Percentiles rank a stretch among this genome's conserved stretches.
Evolutionary conservation across 1,284 basidiomycete genomes (phyloP).

Genomic region (Chiua sp.): DNA sequence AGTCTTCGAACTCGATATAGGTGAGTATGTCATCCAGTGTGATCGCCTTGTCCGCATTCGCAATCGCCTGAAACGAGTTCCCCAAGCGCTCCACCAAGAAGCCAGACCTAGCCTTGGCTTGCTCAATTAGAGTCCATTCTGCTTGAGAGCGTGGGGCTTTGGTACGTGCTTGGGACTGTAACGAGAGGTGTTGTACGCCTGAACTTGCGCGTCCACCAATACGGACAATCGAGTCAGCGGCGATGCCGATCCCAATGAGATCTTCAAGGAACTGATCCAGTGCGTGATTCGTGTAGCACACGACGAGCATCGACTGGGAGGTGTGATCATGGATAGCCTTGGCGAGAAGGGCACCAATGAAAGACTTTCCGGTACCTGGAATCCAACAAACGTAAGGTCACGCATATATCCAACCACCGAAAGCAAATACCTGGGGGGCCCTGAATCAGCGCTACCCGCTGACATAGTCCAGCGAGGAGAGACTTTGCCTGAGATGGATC

Average conservation of each 20-base stretch:
- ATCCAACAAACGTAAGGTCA: constrained; percentile 3
- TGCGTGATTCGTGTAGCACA: constrained; percentile 74
- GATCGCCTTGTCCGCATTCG: constrained; percentile 18
- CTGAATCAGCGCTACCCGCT: constrained; percentile 63
- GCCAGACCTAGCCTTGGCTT: constrained; percentile 35
- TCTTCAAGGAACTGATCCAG: constrained; percentile 69
- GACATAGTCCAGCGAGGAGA: constrained; percentile 55
- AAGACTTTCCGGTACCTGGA: constrained; percentile 71
- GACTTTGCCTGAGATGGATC: constrained; percentile 47
- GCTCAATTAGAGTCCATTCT: constrained; percentile 49
- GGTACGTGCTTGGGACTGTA: constrained; percentile 40
- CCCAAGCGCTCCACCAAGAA: constrained; percentile 35
- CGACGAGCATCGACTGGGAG: constrained; percentile 56
- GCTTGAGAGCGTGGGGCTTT: constrained; percentile 25
- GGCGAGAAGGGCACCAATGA: constrained; percentile 66
- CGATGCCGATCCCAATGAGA: constrained; percentile 61
- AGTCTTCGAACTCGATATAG: constrained; percentile 52
- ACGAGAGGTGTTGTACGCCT: constrained; percentile 47
- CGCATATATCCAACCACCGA: background rate
- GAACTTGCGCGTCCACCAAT: constrained; percentile 60
- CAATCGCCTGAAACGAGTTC: constrained; percentile 39
- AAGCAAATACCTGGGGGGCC: constrained; percentile 62
- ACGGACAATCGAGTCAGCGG: constrained; percentile 50
- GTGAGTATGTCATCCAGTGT: constrained; percentile 40
- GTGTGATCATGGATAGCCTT: constrained; percentile 59